Base-by-base conservation (phyloP, 2,329 filamentous ascomycete species). In the Raffaelea arxii region DNA sequence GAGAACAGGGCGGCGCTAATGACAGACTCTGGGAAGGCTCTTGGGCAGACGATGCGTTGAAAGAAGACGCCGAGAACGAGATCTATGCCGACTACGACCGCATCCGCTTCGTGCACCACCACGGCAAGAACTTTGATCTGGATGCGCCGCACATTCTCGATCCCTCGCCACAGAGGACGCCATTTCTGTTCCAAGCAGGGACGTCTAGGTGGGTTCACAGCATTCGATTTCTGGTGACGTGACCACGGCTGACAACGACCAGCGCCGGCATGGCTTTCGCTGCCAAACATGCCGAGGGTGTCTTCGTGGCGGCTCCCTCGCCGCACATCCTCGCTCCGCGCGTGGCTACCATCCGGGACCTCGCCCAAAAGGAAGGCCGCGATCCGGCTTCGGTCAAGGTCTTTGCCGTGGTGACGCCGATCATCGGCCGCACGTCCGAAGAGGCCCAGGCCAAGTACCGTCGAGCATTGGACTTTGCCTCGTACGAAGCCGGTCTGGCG, bases 401-500 rank as follows among this genome's bases (percentile, higher is more conserved):
- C 44, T 54, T 56, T 38, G 43, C 44, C 21, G 36, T 44, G 11
- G 43, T 56, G 16, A 53, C 50, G 12, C 47, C 44, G 5, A 46
- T 56, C 4, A 35, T 56, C 11, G 53, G 51, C 36, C 41, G 35
- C 19, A 56, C 54, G 3, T 45, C 46, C 27, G 54, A 50, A 30
- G 53, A 55, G 36, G 55, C 55, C 4, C 41, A 54, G 38, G 51
- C 32, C 14, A 56, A 56, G 38, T 49, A 49, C n/a, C 50, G 47
- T 10, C 47, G 45, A 21, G 32, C 38, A 22, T 36, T 36, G 16
- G 41, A 53, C 25, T 52, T 54, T 42, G 52, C 51, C 6, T 49
- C 51, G 12, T 46, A 45, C 19, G 44, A 51, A 9, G 56, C 54
- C 19, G 55, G 53, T 2, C 50, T 58, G 2, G 47, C 44, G 14